Percentiles rank a stretch among this genome's conserved stretches.
These are phyloP conservation scores for Rubus idaeus DNA, from an alignment of 306 rosid species.

Conservation along the genomic window DNA sequence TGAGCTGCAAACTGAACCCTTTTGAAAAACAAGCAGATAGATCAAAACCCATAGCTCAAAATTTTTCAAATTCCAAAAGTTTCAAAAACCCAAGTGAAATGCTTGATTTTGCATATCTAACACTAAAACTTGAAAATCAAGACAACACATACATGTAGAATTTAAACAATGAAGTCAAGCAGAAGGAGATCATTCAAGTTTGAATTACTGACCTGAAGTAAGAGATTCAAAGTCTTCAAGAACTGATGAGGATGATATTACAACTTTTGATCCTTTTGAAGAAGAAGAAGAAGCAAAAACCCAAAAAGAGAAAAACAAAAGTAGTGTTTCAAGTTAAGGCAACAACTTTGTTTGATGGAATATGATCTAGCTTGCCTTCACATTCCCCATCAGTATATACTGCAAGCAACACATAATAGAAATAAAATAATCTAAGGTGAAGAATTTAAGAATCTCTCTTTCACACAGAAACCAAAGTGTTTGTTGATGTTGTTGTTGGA, in stretches of 20 bases:
- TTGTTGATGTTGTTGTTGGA: conserved; percentile 33
- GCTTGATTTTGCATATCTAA: conserved; percentile 7
- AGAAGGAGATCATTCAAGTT: neutral
- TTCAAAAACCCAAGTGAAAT: neutral
- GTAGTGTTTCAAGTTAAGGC: conserved; percentile 12
- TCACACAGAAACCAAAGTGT: conserved; percentile 61
- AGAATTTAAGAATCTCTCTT: conserved; percentile 57
- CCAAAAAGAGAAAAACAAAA: conserved; percentile 3
- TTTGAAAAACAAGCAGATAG: neutral
- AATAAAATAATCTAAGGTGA: conserved; percentile 16
- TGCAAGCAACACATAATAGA: conserved; percentile 29
- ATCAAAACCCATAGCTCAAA: neutral
- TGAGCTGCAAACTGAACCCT: conserved; percentile 9
- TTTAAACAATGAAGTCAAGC: neutral
- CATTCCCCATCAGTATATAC: conserved; percentile 68
- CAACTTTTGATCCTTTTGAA: conserved; percentile 11
- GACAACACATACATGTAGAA: neutral
- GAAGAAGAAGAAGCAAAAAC: conserved; percentile 1
- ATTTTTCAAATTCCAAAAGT: neutral
- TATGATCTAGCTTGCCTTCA: conserved; percentile 50
- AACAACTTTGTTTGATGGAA: conserved; percentile 35
- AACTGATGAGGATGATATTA: neutral
- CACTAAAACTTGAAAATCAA: neutral
- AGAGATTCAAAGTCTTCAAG: conserved; percentile 12
- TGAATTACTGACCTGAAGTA: conserved; percentile 13